A percentile compares a stretch with the other conserved stretches of the same genome.
Evolutionary conservation across 2,329 filamentous ascomycete genomes (phyloP).

Genomic region (Fusarium acutatum): DNA sequence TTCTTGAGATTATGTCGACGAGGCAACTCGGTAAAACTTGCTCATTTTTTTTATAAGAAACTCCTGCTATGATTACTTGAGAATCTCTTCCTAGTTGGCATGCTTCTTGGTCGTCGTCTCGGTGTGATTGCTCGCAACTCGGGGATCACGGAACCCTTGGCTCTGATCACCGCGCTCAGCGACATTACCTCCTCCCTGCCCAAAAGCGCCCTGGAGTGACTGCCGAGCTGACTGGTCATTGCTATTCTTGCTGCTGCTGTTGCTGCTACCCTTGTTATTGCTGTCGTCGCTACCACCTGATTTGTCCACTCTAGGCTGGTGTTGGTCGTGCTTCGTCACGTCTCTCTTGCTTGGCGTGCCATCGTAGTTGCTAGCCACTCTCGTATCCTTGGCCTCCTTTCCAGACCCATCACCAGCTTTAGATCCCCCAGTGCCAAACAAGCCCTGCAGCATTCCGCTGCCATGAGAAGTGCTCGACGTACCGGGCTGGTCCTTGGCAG

Average conservation of each 20-base stretch:
- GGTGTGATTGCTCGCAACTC: constrained; percentile 27
- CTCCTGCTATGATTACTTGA: constrained; percentile 12
- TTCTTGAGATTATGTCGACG: background rate
- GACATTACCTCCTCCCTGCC: constrained; percentile 17
- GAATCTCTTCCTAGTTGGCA: background rate
- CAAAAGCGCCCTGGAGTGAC: constrained; percentile 4
- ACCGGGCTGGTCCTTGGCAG: constrained; percentile 15
- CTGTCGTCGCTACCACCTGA: background rate
- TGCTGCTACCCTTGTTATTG: background rate
- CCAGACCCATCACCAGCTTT: constrained; percentile 8
- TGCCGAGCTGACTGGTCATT: background rate
- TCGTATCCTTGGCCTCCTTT: constrained; percentile 30
- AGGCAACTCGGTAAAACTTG: background rate
- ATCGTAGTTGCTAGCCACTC: constrained; percentile 27
- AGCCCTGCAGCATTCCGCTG: constrained; percentile 25
- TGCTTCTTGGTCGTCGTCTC: constrained; percentile 19
- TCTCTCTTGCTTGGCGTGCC: constrained; percentile 19
- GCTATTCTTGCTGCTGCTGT: background rate
- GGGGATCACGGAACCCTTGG: constrained; percentile 13
- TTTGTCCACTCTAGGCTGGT: constrained; percentile 18
- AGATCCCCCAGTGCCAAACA: constrained; percentile 39
- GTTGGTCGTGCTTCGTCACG: constrained; percentile 10
- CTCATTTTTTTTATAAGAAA: constrained; percentile 2
- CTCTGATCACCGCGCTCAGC: constrained; percentile 10
- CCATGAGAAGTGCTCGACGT: constrained; percentile 11